Evolutionary conservation across 768 basidiomycete species (phyloP), one percentile per base, ranked within the genome.

Genomic region (Pleurotus pulmonarius): DNA sequence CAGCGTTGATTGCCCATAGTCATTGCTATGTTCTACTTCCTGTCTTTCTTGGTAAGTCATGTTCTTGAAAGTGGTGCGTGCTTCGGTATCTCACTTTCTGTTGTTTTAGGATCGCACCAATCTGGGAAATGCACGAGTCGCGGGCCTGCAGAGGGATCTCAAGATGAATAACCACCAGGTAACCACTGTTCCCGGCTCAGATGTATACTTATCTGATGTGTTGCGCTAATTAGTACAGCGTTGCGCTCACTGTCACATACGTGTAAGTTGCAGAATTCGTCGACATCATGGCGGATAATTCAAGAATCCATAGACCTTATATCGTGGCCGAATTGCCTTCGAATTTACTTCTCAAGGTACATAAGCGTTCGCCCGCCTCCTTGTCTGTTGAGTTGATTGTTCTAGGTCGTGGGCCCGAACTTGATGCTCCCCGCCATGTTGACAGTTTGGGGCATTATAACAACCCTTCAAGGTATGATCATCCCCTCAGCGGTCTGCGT

Each of bases 391-490:
- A 34, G 8, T 20, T 34, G 9, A 4, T 16, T 37, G 8, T 47
- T 37, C 8, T 26, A 76, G 72, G 62, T 77, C 45, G 80, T 85
- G 2, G 83, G 87, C 1, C 78, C 85, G n/a, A 75, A 82, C 56
- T 68, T 81, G 46, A 75, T 87, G 64, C 59, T 82, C 48, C 87
- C 88, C 0, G 67, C 80, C 1, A 82, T 88, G 78, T 68, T 88
- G 47, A 76, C 80, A 0, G 61, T 82, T 1, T 90, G 88, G 87
- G 88, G 88, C n/a, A 46, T 87, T n/a, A 77, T 84, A 12, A 76
- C 80, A 8, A 75, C 83, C 7, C 70, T 82, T 45, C 86, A 89
- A 76, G 86, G 84, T 78, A 45, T 25, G 5, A 13, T 8, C 2
- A 20, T 20, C 0, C 6, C 20, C 16, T 34, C 13, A 9, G 26